These are phyloP conservation scores for Capronia coronata DNA, from an alignment of 2,329 filamentous ascomycete species.

Conservation along the genomic window DNA sequence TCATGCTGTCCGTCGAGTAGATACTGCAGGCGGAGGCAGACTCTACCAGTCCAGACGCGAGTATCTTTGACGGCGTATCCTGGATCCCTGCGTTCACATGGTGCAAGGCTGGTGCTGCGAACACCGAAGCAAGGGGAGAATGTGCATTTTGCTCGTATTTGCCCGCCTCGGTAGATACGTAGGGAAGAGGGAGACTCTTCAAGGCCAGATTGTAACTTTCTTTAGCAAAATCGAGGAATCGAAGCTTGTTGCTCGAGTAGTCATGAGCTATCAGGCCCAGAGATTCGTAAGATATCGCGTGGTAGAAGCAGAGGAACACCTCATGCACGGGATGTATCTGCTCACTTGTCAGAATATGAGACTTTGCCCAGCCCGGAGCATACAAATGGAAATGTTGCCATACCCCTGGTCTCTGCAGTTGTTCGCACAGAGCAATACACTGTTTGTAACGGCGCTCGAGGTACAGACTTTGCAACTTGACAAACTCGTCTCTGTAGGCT, in stretches of 20 bases:
- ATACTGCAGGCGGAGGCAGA: conserved; percentile 8
- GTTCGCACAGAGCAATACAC: conserved; percentile 21
- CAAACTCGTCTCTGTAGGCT: conserved; percentile 15
- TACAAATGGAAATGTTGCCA: too few relatives aligned
- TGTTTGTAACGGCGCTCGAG: conserved; percentile 21
- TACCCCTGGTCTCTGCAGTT: conserved; percentile 17
- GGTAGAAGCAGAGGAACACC: conserved; percentile 27
- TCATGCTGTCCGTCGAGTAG: conserved; percentile 5
- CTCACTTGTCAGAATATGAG: neutral
- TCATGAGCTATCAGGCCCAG: conserved; percentile 27
- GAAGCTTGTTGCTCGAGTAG: conserved; percentile 25
- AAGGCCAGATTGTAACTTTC: conserved; percentile 21
- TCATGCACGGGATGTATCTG: conserved; percentile 25
- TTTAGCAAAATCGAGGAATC: conserved; percentile 21
- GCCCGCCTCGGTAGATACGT: conserved; percentile 10
- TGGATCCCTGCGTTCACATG: neutral
- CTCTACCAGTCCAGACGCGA: neutral
- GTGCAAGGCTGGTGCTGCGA: neutral
- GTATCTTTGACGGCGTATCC: neutral
- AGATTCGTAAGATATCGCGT: conserved; percentile 25
- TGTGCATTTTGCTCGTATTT: conserved; percentile 10
- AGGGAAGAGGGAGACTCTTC: conserved; percentile 21
- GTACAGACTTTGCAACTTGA: conserved; percentile 19
- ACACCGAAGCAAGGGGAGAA: conserved; percentile 5
- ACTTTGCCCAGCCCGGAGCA: too few relatives aligned